phyloP scores from a whole-genome alignment of 2,329 filamentous ascomycete genomes.

The Penicillium sp. region DNA sequence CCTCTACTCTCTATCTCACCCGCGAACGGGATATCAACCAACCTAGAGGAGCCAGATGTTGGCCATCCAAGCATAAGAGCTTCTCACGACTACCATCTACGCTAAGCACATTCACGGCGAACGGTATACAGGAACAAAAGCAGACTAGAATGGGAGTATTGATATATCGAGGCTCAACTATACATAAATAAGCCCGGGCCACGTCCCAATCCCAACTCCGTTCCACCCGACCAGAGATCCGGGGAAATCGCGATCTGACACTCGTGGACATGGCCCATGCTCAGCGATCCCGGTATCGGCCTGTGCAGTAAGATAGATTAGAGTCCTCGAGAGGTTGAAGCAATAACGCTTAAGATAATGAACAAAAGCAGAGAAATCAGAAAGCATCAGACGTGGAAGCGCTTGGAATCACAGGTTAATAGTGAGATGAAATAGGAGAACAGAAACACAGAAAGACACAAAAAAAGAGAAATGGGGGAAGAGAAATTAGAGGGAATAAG shows the following conservation, averaged over 20 bases:
- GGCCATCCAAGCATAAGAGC: not conserved
- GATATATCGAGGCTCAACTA: conserved; percentile 3
- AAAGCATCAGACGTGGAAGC: conserved; percentile 13
- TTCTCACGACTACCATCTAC: not conserved
- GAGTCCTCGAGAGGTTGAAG: not conserved
- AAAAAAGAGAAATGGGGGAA: not conserved
- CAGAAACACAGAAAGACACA: not conserved
- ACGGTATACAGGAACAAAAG: not conserved
- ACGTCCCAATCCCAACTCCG: not conserved
- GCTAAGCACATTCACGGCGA: not conserved
- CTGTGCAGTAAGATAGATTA: not conserved
- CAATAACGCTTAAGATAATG: not conserved
- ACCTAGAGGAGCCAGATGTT: not conserved
- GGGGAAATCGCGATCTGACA: not conserved
- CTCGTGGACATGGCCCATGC: not conserved
- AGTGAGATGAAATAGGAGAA: not conserved
- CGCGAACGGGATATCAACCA: not conserved
- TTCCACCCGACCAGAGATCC: not conserved
- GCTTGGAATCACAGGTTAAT: conserved; percentile 9
- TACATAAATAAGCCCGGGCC: not conserved
- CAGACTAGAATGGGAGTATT: not conserved
- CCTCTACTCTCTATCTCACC: too few relatives aligned
- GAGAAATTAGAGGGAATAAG: conserved; percentile 8
- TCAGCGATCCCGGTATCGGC: not conserved
- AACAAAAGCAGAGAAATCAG: not conserved